Conservation (phyloP, 306 rosid species). For the Ochetophila trinervis region DNA sequence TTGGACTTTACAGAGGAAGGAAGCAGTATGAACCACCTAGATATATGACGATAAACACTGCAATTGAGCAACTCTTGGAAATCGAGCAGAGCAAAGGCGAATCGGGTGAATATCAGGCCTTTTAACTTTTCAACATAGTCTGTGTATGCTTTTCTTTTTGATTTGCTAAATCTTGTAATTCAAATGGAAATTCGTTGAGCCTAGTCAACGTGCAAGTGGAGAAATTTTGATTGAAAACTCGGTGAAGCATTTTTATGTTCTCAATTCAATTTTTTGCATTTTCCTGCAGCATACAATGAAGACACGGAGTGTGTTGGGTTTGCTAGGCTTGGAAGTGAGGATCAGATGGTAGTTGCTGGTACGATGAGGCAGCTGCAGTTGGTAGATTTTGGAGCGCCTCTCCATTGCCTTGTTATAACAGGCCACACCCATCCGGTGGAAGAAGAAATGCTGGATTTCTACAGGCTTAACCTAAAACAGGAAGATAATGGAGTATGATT, state of each 20-base stretch:
- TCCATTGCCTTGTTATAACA: constrained; percentile 85
- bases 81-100: constrained; percentile 56
- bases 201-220: too few species aligned
- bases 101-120: constrained; percentile 42
- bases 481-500: constrained; percentile 14
- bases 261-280: not conserved
- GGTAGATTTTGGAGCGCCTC: constrained; percentile 80
- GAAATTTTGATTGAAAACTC: not conserved
- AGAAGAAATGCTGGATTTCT: constrained; percentile 85
- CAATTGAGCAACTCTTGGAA: constrained; percentile 90
- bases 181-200: too few species aligned
- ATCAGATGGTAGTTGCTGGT: constrained; percentile 73
- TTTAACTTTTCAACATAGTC: not conserved
- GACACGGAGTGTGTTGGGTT: constrained; percentile 81
- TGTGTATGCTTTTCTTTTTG: not conserved
- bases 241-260: not conserved
- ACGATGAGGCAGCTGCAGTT: constrained; percentile 64
- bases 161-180: too few species aligned
- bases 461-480: constrained; percentile 32
- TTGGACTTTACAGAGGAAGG: constrained; percentile 57
- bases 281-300: constrained; percentile 59
- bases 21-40: constrained; percentile 85
- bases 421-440: constrained; percentile 89
- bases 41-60: constrained; percentile 77
- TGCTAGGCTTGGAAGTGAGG: constrained; percentile 87